Conservation (phyloP, 164 flowering plant species). For the Umbilicus rupestris region DNA sequence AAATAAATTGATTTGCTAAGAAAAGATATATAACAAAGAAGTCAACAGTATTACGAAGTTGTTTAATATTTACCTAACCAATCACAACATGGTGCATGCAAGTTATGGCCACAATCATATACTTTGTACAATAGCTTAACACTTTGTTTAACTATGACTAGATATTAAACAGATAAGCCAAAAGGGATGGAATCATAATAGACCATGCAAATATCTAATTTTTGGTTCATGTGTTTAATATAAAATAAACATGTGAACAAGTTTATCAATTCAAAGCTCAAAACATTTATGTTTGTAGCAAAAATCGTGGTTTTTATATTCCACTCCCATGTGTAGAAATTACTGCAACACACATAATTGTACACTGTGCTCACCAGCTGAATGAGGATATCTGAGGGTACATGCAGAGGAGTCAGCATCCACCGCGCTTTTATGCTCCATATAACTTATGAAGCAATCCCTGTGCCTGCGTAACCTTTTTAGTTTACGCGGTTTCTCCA, state of each 20-base stretch:
- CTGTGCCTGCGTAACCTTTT: constrained; percentile 70
- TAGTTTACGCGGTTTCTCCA: constrained; percentile 37
- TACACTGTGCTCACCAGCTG: constrained; percentile 3
- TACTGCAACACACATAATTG: neutral
- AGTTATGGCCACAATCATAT: neutral
- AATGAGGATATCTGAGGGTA: constrained; percentile 9
- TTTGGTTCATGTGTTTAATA: neutral
- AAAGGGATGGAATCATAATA: neutral
- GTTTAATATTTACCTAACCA: neutral
- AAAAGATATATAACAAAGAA: neutral
- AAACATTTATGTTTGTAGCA: too few species aligned
- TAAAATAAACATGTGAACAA: neutral
- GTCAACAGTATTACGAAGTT: neutral
- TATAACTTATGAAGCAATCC: constrained; percentile 18
- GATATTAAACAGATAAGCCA: neutral
- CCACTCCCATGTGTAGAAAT: neutral
- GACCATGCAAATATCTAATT: neutral
- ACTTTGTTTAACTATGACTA: neutral
- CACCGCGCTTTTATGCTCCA: constrained; percentile 13
- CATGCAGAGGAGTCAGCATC: constrained; percentile 18
- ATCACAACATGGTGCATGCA: neutral
- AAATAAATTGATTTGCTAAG: neutral
- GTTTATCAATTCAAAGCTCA: too few species aligned
- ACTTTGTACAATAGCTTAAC: neutral
- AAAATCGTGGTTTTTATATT: too few species aligned